Evolutionary conservation across 306 rosid genomes (phyloP), one percentile per base, ranked within the genome.

Genomic region (Cucurbita ficifolia): DNA sequence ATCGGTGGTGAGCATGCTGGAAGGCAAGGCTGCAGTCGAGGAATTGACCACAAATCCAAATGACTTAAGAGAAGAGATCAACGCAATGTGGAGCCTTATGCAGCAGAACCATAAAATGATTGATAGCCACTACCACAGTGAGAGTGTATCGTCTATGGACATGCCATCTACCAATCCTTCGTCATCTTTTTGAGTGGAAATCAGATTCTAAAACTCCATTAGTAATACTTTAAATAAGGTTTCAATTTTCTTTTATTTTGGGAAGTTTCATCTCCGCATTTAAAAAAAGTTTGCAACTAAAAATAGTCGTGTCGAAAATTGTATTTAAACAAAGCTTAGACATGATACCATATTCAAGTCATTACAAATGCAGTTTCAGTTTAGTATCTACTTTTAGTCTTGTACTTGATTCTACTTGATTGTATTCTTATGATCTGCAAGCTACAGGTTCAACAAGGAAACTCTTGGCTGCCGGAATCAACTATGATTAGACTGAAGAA

Each of bases 1-100:
- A 14, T 56, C 54, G 1, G 82, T 77, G 33, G 56, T 84, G 63
- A 58, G 76, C 21, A 81, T 84, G 72, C 54, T 79, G 40, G 80
- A 81, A 69, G 85, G 83, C 3, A 77, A 43, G 33, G 39, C 38
- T 17, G 39, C 38, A 1, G 70, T 67, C n/a, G 45, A 62, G n/a
- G 82, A 81, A 14, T 40, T 65, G 14, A 24, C 56, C 50, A 6
- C 45, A 2, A 39, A 51, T 72, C 54, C 73, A 3, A 9, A 57
- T 16, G 69, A 19, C 59, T 21, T 72, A 3, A 43, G 0, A 13
- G 6, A 45, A 33, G 78, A 73, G 22, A 29, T 33, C 10, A 10
- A 6, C 16, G 70, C 16, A 45, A 78, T 45, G 61, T 49, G 77
- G 78, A 74, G 7, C 1, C 73, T 52, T 13, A 60, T 59, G 50